Percentiles rank a stretch among this genome's conserved stretches.
phyloP scores from a whole-genome alignment of 2,329 filamentous ascomycete genomes.

The Trichoderma semiorbis region DNA sequence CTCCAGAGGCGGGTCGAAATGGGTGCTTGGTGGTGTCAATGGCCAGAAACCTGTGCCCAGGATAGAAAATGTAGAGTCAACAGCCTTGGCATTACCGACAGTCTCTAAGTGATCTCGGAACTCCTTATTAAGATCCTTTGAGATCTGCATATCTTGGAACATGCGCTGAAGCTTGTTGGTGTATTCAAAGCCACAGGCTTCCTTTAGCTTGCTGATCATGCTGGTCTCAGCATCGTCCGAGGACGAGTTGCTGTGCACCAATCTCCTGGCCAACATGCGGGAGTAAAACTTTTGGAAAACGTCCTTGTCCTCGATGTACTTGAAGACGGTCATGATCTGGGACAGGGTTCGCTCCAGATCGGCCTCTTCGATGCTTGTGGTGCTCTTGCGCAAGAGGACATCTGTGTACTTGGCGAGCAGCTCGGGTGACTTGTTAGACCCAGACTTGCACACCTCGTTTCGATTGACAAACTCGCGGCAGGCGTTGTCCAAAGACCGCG shows the following conservation, averaged over 20 bases:
- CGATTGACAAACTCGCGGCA: slow-evolving; percentile 98
- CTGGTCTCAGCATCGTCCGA: slow-evolving; percentile 97
- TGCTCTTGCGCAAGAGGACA: slow-evolving; percentile 85
- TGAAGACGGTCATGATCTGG: slow-evolving; percentile 99
- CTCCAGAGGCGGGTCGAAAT: slow-evolving; percentile 81
- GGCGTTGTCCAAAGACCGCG: slow-evolving; percentile 90
- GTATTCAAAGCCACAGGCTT: slow-evolving; percentile 97
- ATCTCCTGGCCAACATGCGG: slow-evolving; percentile 87
- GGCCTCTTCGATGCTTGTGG: slow-evolving; percentile 87
- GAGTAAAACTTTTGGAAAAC: slow-evolving; percentile 99
- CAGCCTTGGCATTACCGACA: slow-evolving; percentile 58
- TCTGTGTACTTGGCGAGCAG: slow-evolving; percentile 94
- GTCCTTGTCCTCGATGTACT: slow-evolving; percentile 99
- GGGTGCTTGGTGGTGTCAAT: slow-evolving; percentile 77
- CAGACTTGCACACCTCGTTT: slow-evolving; percentile 91
- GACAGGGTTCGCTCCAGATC: slow-evolving; percentile 85
- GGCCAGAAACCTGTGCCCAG: slow-evolving; percentile 98
- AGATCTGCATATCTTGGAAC: slow-evolving; percentile 99
- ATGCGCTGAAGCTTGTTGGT: slow-evolving; percentile 99
- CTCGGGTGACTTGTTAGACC: slow-evolving; percentile 91
- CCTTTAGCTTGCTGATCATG: slow-evolving; percentile 99
- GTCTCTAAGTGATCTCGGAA: slow-evolving; percentile 73
- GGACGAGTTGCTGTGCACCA: slow-evolving; percentile 92
- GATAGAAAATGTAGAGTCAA: slow-evolving; percentile 87
- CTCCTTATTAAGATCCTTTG: slow-evolving; percentile 88